Evolutionary conservation across 106 monocot genomes (phyloP).

Genomic region (Dactylorhiza incarnata): DNA sequence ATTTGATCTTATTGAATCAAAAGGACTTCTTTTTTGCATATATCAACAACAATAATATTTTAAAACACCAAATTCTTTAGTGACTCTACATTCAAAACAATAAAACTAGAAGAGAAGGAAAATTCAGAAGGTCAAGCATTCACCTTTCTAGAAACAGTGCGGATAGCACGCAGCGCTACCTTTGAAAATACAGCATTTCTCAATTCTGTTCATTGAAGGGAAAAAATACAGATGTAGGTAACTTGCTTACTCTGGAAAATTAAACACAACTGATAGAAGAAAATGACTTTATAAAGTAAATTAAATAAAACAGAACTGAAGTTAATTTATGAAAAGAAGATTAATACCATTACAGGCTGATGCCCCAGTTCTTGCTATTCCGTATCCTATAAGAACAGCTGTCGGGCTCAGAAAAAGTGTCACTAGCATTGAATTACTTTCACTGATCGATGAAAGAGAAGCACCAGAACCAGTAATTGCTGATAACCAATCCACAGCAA

Average conservation of each 20-base stretch:
- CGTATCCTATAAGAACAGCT: constrained; percentile 94
- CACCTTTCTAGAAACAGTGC: constrained; percentile 95
- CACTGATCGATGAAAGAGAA: constrained; percentile 59
- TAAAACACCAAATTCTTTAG: neutral
- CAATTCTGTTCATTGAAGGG: constrained; percentile 48
- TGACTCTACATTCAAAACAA: neutral
- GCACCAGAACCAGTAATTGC: constrained; percentile 40
- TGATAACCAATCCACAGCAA: constrained; percentile 97
- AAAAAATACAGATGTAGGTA: neutral
- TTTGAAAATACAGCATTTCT: constrained; percentile 96
- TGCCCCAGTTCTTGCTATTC: constrained; percentile 83
- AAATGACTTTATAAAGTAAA: neutral
- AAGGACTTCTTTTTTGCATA: neutral
- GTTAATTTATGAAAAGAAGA: constrained; percentile 2
- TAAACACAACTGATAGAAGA: neutral
- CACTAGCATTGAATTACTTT: constrained; percentile 69
- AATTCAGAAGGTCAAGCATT: neutral
- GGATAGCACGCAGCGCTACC: constrained; percentile 87
- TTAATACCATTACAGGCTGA: constrained; percentile 89
- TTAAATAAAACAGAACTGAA: neutral
- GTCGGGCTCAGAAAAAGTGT: constrained; percentile 87
- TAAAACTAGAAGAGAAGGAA: neutral
- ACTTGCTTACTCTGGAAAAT: neutral
- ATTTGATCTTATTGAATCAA: neutral
- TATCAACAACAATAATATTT: neutral